These are phyloP conservation scores for Elaeis guineensis DNA, from an alignment of 176 grass and related monocot genomes.

Conservation along the genomic window DNA sequence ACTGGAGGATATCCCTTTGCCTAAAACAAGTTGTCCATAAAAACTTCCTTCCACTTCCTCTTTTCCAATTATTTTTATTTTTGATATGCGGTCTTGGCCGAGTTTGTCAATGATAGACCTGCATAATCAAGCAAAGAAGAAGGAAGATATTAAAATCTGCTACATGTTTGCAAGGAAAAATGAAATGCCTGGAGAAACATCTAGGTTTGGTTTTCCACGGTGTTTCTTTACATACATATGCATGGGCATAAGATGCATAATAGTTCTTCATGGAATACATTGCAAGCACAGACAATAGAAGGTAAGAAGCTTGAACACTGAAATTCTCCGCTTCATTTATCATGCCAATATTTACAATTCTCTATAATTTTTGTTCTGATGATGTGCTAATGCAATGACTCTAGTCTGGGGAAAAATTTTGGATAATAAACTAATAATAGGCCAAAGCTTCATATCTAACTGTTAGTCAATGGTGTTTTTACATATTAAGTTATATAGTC, in stretches of 20 bases:
- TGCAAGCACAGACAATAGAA: neutral
- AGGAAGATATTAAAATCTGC: neutral
- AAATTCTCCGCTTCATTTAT: neutral
- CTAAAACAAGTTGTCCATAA: conserved; percentile 87
- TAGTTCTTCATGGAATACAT: neutral
- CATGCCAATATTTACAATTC: no score
- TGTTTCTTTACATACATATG: neutral
- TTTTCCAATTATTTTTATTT: conserved; percentile 81
- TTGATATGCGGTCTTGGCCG: conserved; percentile 57
- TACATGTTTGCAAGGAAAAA: neutral
- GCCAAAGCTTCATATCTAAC: no score
- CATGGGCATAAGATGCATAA: neutral
- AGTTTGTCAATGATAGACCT: conserved; percentile 71
- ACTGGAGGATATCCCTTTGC: conserved; percentile 61
- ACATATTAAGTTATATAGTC: no score
- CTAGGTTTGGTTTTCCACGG: no score
- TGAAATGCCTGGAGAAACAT: no score
- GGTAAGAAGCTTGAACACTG: neutral
- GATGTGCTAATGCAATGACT: no score
- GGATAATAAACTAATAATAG: no score
- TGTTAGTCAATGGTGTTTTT: no score
- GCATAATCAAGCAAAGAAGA: conserved; percentile 16
- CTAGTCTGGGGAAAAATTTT: no score
- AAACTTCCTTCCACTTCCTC: conserved; percentile 84
- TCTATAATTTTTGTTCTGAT: no score